Base-by-base conservation (phyloP, 2,329 filamentous ascomycete species). In the Amesomyces nigricolor region DNA sequence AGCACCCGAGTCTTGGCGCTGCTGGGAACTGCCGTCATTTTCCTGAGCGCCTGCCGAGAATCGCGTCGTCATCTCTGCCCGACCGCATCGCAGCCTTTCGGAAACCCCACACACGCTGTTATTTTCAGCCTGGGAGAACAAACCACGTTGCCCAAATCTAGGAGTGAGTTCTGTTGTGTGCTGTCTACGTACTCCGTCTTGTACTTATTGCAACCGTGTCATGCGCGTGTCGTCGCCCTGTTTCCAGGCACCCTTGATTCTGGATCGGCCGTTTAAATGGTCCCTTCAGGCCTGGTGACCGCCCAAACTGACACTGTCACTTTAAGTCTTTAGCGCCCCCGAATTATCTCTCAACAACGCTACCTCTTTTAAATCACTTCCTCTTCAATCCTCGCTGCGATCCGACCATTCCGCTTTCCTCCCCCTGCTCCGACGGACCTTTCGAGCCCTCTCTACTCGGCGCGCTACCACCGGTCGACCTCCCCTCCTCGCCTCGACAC, bases 131-230 rank as follows among this genome's bases (percentile, higher is more conserved):
- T 39, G 51, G 58, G 44, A 46, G 17, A 14, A 47, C 50, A 58
- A 50, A 60, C 54, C 58, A 62, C 60, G 54, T 58, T 60, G 52
- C 52, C 45, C 42, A 47, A 56, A 42, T 22, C 39, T n/a, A 45
- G 37, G 51, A 49, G 57, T 60, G 40, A 54, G 53, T 58, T 32
- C 22, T 53, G 42, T 39, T 43, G 38, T 50, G 44, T 54, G 52
- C 32, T 53, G 37, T 44, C 56, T 48, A 19, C 17, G 17, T 19
- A 26, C 22, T 26, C 22, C 22, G 22, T 26, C 22, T 48, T 54
- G 32, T 4, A 22, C n/a, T 22, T 39, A 17, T 32, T 53, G 57
- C 51, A 49, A 55, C 51, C 40, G 46, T 59, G 57, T 47, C 48
- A 53, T 42, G 51, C 51, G 17, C 16, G 44, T 47, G 40, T 42